phyloP scores from a whole-genome alignment of 1,284 basidiomycete genomes.

The Kalmanozyma brasiliensis region DNA sequence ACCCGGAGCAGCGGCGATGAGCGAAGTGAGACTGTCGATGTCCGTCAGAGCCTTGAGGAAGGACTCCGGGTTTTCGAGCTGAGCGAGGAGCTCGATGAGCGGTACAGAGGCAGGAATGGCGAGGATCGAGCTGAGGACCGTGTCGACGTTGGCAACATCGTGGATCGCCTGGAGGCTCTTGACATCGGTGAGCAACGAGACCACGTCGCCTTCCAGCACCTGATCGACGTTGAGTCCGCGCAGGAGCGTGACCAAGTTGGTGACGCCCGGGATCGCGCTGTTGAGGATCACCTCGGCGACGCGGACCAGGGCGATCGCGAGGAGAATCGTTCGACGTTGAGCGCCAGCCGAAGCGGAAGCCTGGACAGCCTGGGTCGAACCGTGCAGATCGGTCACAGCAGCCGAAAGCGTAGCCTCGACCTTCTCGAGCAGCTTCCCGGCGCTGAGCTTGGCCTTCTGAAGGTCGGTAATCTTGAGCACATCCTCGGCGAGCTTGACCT shows the following conservation, averaged over 20 bases:
- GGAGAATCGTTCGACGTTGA: slow-evolving; percentile 2
- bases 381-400: slow-evolving; percentile 6
- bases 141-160: slow-evolving; percentile 13
- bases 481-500: slow-evolving; percentile 10
- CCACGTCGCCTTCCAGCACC: slow-evolving; percentile 12
- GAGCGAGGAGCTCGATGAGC: slow-evolving; percentile 13
- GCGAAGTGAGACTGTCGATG: slow-evolving; percentile 11
- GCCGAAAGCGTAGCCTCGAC: slow-evolving; percentile 8
- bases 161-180: slow-evolving; percentile 17
- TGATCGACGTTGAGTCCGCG: slow-evolving; percentile 8
- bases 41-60: slow-evolving; percentile 25
- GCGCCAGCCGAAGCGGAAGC: neutral
- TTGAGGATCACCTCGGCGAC: slow-evolving; percentile 4
- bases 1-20: slow-evolving; percentile 13
- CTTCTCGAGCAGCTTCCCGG: slow-evolving; percentile 7
- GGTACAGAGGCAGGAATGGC: slow-evolving; percentile 8
- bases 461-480: slow-evolving; percentile 19
- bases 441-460: slow-evolving; percentile 5
- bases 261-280: slow-evolving; percentile 9
- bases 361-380: slow-evolving; percentile 1
- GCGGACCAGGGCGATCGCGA: neutral
- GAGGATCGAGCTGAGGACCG: slow-evolving; percentile 11
- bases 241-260: slow-evolving; percentile 7
- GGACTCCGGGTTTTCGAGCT: slow-evolving; percentile 12
- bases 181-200: slow-evolving; percentile 14